These are phyloP conservation scores for Colletotrichum orbiculare DNA, from an alignment of 2,329 filamentous ascomycete genomes.

Conservation along the genomic window DNA sequence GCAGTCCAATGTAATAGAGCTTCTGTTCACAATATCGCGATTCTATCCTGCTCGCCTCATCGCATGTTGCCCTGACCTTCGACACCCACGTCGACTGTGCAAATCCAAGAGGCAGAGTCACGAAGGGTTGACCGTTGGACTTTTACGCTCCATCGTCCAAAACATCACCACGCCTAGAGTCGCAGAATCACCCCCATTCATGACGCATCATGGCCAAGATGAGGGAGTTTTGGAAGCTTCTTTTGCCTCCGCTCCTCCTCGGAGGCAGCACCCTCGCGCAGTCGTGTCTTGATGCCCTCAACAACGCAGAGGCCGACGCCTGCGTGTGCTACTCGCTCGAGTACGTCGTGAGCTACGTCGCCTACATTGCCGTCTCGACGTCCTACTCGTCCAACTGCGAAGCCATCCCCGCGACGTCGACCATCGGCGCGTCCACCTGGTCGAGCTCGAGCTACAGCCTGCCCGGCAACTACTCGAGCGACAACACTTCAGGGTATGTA, in stretches of 20 bases:
- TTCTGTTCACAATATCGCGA: too few relatives aligned
- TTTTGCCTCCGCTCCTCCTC: slow-evolving; percentile 17
- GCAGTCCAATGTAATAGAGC: too few relatives aligned
- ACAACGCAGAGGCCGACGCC: slow-evolving; percentile 17
- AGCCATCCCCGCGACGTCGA: slow-evolving; percentile 9
- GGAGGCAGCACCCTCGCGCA: slow-evolving; percentile 14
- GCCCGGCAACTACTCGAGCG: neutral
- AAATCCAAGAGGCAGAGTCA: too few relatives aligned
- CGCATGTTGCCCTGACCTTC: too few relatives aligned
- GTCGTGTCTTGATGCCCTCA: slow-evolving; percentile 30
- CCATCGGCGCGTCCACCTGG: neutral
- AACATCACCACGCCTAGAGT: neutral
- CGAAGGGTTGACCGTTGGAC: too few relatives aligned
- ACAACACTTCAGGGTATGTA: slow-evolving; percentile 20
- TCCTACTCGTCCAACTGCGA: slow-evolving; percentile 26
- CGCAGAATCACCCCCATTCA: neutral
- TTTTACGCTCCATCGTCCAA: neutral
- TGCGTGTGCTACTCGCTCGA: slow-evolving; percentile 30
- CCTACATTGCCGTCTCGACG: slow-evolving; percentile 30
- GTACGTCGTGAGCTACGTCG: slow-evolving; percentile 32
- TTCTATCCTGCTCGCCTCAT: too few relatives aligned
- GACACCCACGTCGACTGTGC: too few relatives aligned
- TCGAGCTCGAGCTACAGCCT: neutral
- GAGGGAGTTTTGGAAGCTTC: slow-evolving; percentile 11
- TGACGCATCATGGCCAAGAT: slow-evolving; percentile 1